These are phyloP conservation scores for Fusarium pseudoanthophilum DNA, from an alignment of 2,329 filamentous ascomycete genomes.

Conservation along the genomic window DNA sequence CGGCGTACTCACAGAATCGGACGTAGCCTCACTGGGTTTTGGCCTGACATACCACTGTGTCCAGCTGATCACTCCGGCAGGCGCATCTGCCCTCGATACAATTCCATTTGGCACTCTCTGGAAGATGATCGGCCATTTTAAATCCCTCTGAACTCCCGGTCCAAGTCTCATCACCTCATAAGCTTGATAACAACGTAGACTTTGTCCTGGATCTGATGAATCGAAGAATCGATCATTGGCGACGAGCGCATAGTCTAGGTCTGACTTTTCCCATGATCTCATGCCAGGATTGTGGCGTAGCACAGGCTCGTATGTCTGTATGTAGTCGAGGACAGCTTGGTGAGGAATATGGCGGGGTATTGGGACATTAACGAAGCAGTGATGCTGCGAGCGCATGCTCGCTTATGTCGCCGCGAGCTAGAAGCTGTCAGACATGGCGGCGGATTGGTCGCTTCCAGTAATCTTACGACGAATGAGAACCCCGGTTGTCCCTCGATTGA, in stretches of 20 bases:
- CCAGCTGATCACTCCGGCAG: conserved; percentile 56
- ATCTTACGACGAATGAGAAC: background rate
- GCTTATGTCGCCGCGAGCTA: conserved; percentile 1
- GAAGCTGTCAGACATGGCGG: background rate
- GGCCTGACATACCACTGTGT: conserved; percentile 47
- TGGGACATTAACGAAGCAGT: conserved; percentile 53
- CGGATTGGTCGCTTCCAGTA: background rate
- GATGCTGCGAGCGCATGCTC: conserved; percentile 46
- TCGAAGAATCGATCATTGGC: conserved; percentile 55
- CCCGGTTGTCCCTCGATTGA: background rate
- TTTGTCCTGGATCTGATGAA: conserved; percentile 42
- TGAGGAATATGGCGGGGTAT: conserved; percentile 52
- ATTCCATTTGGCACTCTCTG: conserved; percentile 55
- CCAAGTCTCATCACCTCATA: conserved; percentile 49
- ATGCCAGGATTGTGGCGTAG: conserved; percentile 54
- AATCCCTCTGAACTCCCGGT: conserved; percentile 52
- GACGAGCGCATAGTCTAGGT: conserved; percentile 46
- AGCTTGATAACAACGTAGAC: conserved; percentile 48
- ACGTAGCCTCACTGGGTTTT: conserved; percentile 1
- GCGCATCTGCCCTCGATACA: conserved; percentile 53
- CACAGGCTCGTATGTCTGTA: conserved; percentile 55
- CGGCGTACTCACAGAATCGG: conserved; percentile 25
- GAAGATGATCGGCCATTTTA: conserved; percentile 57
- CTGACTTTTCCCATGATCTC: conserved; percentile 47
- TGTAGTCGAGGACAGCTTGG: conserved; percentile 49